These are phyloP conservation scores for Trichoderma sp. DNA, from an alignment of 2,329 filamentous ascomycete genomes.

Conservation along the genomic window DNA sequence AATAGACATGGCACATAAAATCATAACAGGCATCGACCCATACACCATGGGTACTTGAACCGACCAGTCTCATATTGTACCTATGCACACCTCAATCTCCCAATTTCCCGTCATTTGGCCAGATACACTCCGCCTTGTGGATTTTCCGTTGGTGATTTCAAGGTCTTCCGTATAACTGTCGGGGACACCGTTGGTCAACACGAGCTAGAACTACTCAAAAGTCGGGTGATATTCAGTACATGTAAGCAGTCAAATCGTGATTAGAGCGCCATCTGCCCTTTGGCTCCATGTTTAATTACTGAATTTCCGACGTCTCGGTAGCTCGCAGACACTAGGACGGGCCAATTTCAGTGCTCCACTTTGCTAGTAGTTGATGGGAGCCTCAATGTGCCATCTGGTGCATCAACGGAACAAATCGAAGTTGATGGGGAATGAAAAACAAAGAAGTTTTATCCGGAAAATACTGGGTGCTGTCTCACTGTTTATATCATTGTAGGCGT, in stretches of 20 bases:
- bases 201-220: neutral
- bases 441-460: neutral
- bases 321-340: neutral
- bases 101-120: neutral
- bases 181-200: neutral
- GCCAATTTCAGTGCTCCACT: slow-evolving; percentile 8
- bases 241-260: neutral
- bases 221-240: neutral
- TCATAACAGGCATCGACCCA: neutral
- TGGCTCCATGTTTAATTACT: slow-evolving; percentile 4
- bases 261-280: neutral
- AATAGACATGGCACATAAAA: no score
- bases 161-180: neutral
- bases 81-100: neutral
- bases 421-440: neutral
- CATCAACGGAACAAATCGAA: neutral
- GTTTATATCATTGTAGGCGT: neutral
- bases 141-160: neutral
- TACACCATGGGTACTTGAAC: neutral
- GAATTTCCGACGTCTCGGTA: slow-evolving; percentile 3
- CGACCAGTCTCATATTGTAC: neutral
- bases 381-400: neutral
- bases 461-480: neutral
- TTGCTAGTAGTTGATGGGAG: neutral
- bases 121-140: neutral